These are phyloP conservation scores for Fusarium sp. DNA, from an alignment of 2,329 filamentous ascomycete genomes.

Conservation along the genomic window DNA sequence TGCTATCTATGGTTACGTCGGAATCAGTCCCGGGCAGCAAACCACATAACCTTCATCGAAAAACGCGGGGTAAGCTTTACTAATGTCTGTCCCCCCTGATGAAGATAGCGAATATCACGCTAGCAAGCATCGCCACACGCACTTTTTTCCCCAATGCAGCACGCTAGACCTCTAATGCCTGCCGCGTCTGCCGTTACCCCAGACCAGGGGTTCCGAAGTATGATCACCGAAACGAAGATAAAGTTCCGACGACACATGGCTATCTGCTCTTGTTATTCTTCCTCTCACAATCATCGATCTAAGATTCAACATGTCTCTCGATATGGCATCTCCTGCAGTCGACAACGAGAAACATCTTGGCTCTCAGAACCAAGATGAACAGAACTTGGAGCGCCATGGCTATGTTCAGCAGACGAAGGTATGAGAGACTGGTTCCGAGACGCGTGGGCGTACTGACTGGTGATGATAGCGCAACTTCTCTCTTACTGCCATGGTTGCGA, in stretches of 20 bases:
- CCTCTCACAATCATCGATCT: neutral
- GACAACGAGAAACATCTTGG: slow-evolving; percentile 7
- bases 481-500: slow-evolving; percentile 17
- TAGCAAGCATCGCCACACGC: neutral
- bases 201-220: neutral
- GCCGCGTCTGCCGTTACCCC: neutral
- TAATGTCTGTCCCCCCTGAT: neutral
- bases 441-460: neutral
- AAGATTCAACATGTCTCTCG: neutral
- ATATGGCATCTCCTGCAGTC: neutral
- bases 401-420: slow-evolving; percentile 1
- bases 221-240: neutral
- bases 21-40: neutral
- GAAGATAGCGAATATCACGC: neutral
- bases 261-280: neutral
- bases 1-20: neutral
- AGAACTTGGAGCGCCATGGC: slow-evolving; percentile 7
- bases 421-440: neutral
- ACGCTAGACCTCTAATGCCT: neutral
- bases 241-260: neutral
- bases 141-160: slow-evolving; percentile 15
- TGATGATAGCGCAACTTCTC: slow-evolving; percentile 31
- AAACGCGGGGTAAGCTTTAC: neutral
- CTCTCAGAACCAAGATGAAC: neutral
- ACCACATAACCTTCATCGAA: neutral